A percentile compares a stretch with the other conserved stretches of the same genome.
Conservation (phyloP, 371 early-diverging fungal genomes). For the Saksenaea vasiformis region DNA sequence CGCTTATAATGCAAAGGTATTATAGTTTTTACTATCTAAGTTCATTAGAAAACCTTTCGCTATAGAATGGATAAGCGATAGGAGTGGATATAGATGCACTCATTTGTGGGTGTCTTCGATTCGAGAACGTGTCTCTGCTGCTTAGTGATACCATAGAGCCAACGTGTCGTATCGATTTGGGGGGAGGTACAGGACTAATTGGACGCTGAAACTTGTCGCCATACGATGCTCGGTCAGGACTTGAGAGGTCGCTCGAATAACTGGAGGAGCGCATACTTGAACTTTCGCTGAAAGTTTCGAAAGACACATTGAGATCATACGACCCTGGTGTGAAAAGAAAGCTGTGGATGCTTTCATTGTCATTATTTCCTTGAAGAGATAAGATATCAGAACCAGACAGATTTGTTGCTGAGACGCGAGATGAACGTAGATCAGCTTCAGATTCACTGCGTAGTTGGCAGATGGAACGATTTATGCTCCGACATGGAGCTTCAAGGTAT, state of each 20-base stretch:
- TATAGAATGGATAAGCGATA: neutral
- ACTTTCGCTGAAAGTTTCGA: neutral
- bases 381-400: neutral
- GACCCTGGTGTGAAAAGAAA: neutral
- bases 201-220: neutral
- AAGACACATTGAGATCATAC: neutral
- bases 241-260: neutral
- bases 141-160: neutral
- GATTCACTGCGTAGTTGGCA: neutral
- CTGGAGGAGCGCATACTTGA: neutral
- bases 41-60: neutral
- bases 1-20: neutral
- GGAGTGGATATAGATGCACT: constrained; percentile 2
- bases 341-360: neutral
- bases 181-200: neutral
- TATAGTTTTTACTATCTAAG: neutral
- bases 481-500: constrained; percentile 2
- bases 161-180: neutral
- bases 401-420: neutral
- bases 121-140: neutral
- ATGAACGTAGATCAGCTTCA: neutral
- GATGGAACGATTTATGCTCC: neutral
- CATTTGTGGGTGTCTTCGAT: neutral
- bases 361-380: neutral
- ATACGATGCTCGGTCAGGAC: neutral